A percentile compares a stretch with the other conserved stretches of the same genome.
Evolutionary conservation across 2,329 filamentous ascomycete genomes (phyloP).

Genomic region (Pseudocercospora cruenta): DNA sequence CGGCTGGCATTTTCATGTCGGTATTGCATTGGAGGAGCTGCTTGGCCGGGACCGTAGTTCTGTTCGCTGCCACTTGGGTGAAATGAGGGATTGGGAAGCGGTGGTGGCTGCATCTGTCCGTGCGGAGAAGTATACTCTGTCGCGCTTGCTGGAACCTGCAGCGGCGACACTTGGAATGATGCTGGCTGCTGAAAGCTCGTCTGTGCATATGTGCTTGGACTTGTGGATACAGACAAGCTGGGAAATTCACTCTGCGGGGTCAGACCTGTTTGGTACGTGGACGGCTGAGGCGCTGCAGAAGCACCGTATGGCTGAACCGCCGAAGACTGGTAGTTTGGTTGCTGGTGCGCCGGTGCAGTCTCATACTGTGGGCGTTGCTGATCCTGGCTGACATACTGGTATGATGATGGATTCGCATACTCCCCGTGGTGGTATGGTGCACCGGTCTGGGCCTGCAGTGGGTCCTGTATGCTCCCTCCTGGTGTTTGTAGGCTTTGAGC

Average conservation of each 20-base stretch:
- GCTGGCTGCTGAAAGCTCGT: slow-evolving; percentile 23
- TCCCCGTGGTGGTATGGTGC: slow-evolving; percentile 26
- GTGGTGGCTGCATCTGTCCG: slow-evolving; percentile 34
- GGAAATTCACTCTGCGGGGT: slow-evolving; percentile 30
- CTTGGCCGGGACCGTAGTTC: slow-evolving; percentile 26
- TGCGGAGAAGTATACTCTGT: slow-evolving; percentile 31
- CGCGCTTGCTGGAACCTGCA: slow-evolving; percentile 27
- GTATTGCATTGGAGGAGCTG: slow-evolving; percentile 29
- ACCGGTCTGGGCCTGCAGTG: slow-evolving; percentile 20
- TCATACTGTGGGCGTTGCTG: slow-evolving; percentile 33
- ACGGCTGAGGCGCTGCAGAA: slow-evolving; percentile 14
- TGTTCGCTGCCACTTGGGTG: slow-evolving; percentile 28
- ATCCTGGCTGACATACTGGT: slow-evolving; percentile 31
- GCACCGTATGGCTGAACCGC: slow-evolving; percentile 10
- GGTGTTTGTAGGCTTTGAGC: slow-evolving; percentile 19
- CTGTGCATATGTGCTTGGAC: slow-evolving; percentile 29
- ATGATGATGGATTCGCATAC: slow-evolving; percentile 26
- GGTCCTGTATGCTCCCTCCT: slow-evolving; percentile 22
- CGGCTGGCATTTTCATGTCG: slow-evolving; percentile 29
- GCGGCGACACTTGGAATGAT: slow-evolving; percentile 28
- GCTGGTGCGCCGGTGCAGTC: slow-evolving; percentile 24
- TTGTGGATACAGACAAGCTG: slow-evolving; percentile 32
- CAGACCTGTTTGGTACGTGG: slow-evolving; percentile 27
- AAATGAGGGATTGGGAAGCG: slow-evolving; percentile 28
- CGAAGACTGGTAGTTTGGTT: slow-evolving; percentile 25